Base-by-base conservation (phyloP, 805 yeast genomes). In the Barnettozyma pratensis region DNA sequence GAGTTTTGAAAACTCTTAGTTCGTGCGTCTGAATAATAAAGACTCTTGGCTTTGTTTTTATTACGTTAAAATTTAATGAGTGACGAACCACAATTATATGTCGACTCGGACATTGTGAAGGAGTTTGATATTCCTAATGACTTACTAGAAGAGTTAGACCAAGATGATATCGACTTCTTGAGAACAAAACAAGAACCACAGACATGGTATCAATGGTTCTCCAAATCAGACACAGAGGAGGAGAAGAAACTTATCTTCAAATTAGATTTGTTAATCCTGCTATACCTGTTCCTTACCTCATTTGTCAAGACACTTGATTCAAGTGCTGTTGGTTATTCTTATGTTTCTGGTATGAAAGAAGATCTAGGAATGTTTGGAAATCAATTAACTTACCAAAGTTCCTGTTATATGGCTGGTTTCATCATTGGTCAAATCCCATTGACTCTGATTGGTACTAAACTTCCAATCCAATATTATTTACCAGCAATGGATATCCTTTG, bases 301-400 rank as follows among this genome's bases (percentile, higher is more conserved):
- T 83, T 85, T 84, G 79, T 82, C 48, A 83, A 83, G 58, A 76
- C 76, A 4, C 34, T 83, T 49, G 88, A 83, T 57, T 76, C 74
- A 45, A 69, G 79, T 36, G 83, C 83, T 61, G 62, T 83, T 46
- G 74, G 73, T 52, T 80, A 82, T 56, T 88, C 87, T 2, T 83
- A 81, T 56, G 81, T 79, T 37, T 74, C 81, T 19, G 83, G 85
- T 10, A 71, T 83, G 77, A 64, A 74, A 51, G 79, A 75, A 54
- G 80, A 70, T 35, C 66, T 83, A 39, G 69, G 70, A 5, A 75
- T 85, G 72, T 59, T 69, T 45, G 86, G 85, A 7, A 79, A 81
- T 57, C 71, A 78, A 47, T 68, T 72, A 25, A 53, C 54, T 10
- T 49, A 54, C 30, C 52, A 50, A 42, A 30, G 46, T 10, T 56